phyloP scores from a whole-genome alignment of 1,139 yeast species.

The Yamadazyma pseudoaaseri region DNA sequence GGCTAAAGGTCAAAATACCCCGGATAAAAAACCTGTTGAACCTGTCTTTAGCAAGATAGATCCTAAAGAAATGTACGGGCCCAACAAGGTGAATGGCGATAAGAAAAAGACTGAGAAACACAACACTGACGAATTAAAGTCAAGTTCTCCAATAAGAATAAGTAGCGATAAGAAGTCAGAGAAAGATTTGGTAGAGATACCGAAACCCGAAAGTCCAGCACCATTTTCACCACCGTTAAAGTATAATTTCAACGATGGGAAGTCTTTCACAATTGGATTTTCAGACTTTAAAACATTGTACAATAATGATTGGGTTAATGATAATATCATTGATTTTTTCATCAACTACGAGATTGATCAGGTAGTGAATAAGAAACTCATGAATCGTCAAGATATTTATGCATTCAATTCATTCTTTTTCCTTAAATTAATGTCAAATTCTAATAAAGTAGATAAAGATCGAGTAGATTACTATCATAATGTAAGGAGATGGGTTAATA shows the following conservation, averaged over 20 bases:
- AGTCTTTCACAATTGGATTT: constrained; percentile 49
- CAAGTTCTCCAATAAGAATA: background rate
- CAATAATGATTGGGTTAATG: constrained; percentile 76
- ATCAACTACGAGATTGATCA: constrained; percentile 54
- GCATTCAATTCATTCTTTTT: constrained; percentile 85
- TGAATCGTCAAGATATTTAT: constrained; percentile 39
- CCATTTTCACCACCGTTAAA: constrained; percentile 52
- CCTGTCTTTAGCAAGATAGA: background rate
- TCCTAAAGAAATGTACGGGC: background rate
- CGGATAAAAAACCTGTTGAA: too few relatives aligned
- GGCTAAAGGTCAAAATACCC: too few relatives aligned
- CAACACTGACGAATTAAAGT: too few relatives aligned
- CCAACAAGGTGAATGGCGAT: too few relatives aligned
- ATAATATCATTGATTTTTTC: constrained; percentile 70
- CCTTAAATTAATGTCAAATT: constrained; percentile 51
- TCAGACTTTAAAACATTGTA: constrained; percentile 68
- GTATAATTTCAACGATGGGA: constrained; percentile 48
- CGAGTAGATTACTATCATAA: constrained; percentile 51
- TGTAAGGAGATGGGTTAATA: constrained; percentile 77
- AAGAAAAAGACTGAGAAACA: too few relatives aligned
- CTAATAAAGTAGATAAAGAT: constrained; percentile 4
- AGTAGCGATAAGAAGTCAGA: background rate
- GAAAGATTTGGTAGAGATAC: background rate
- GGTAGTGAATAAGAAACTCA: constrained; percentile 22
- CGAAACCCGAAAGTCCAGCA: constrained; percentile 17